Base-by-base conservation (phyloP, 2,329 filamentous ascomycete genomes). In the Cordyceps farinosa region DNA sequence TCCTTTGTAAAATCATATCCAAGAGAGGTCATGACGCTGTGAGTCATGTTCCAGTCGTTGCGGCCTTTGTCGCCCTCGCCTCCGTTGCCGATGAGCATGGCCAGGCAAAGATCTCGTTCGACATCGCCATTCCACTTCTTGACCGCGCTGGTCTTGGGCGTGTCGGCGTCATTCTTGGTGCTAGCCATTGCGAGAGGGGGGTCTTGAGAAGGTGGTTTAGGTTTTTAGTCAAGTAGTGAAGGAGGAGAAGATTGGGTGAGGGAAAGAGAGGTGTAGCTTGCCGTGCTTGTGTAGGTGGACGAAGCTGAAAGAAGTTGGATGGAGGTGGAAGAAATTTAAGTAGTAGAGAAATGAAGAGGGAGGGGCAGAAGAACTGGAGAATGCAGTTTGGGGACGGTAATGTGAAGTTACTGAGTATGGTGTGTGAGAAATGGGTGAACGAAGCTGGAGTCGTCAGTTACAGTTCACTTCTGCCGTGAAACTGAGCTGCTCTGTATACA, bases 61-160 rank as follows among this genome's bases (percentile, higher is more conserved):
- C 68, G 68, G 27, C 66, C 52, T 13, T 68, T 69, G 22, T 71
- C 67, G 17, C 65, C 65, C 0, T 72, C 71, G 44, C 69, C 66
- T 58, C 66, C 69, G 59, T 68, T 65, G n/a, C 45, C 34, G 61
- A 72, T 60, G 60, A 77, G 71, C 58, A 77, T 67, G 54, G 76
- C 71, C 45, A 78, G 70, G 65, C 73, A 76, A 64, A 78, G 75
- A 56, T 78, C 76, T 8, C 71, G 73, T 67, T 78, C 75, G n/a
- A 73, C 74, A 15, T 66, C 59, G 27, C 65, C 62, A 15, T 73
- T 72, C 76, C 76, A 78, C 64, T 75, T 77, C 70, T 77, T 77
- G 44, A 15, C 38, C 13, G 38, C 48, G 27, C 50, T 30, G 30
- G 40, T 30, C 58, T 61, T 72, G 13, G 58, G 48, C 13, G 51